Evolutionary conservation across 1,284 basidiomycete species (phyloP), one percentile per base, ranked within the genome.

Genomic region (Polyporus tsugae): DNA sequence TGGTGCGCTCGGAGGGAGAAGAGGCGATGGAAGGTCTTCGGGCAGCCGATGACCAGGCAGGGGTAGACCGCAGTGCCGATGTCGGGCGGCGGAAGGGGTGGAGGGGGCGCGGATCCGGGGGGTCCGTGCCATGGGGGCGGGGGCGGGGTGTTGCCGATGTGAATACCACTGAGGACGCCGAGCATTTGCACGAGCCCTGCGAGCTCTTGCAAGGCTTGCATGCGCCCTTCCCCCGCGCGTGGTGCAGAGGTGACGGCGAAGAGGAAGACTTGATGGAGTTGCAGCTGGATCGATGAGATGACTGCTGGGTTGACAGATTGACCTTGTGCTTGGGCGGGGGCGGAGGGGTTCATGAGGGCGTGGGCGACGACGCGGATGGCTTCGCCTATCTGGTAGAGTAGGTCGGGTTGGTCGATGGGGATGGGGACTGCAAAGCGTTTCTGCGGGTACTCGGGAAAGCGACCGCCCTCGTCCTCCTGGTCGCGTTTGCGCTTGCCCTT

Each of bases 1-100:
- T 91, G 87, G 77, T 94, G 92, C 0, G 86, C 84, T 15, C 91
- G 89, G 17, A 94, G 83, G 70, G 82, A 86, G 77, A 88, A 90
- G 7, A 92, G 82, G 11, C 89, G 86, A 58, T 87, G 85, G 77
- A 93, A 92, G 2, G 81, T 86, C 79, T 91, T 92, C 69, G 78
- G 80, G 76, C 92, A 94, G 35, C 85, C 82, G 25, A 84, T 79
- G 19, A 87, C 80, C 19, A 87, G 82, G 75, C 92, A 94, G 4
- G 92, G 91, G 73, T 92, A 89, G n/a, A 93, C 90, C 2, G 91
- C 89, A 11, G 91, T 90, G 49, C 87, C 88, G 65, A 90, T 89
- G 73, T 90, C 88, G 44, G 84, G 82, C 36, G 79, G 77, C 17
- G 78, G 72, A 60, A 72, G 60, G 15, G 74, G 58, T 13, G 69